Conservation (phyloP, 192 early-diverging fungal genomes). For the Phycomyces blakesleeanus region DNA sequence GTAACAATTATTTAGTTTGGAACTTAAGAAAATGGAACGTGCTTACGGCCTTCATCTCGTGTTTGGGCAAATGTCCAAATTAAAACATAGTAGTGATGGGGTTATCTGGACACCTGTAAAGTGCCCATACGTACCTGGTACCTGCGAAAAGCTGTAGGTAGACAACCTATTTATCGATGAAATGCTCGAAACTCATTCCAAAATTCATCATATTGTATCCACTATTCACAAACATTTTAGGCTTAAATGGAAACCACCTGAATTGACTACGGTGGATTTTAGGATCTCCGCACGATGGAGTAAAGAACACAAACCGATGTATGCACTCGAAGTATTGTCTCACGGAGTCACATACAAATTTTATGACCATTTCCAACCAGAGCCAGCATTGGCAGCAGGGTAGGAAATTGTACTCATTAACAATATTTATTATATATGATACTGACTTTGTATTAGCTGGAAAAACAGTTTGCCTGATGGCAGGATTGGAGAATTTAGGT, state of each 20-base stretch:
- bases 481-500: conserved; percentile 46
- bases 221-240: conserved; percentile 37
- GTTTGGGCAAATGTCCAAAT: conserved; percentile 59
- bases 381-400: conserved; percentile 37
- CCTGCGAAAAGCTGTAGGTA: conserved; percentile 51
- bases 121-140: conserved; percentile 51
- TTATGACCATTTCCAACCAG: conserved; percentile 52
- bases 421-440: conserved; percentile 2
- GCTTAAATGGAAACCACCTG: conserved; percentile 59
- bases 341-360: conserved; percentile 45
- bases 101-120: conserved; percentile 68
- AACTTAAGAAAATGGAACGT: conserved; percentile 56
- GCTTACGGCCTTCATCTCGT: conserved; percentile 54
- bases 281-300: conserved; percentile 46
- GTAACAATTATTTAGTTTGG: conserved; percentile 42
- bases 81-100: conserved; percentile 67
- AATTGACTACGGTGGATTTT: conserved; percentile 51
- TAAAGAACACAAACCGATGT: conserved; percentile 49
- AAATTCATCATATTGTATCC: neutral
- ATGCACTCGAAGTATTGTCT: conserved; percentile 39
- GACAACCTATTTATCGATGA: neutral
- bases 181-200: neutral
- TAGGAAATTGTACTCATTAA: conserved; percentile 20
- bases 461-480: conserved; percentile 47
- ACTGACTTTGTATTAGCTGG: conserved; percentile 35